A percentile compares a stretch with the other conserved stretches of the same genome.
phyloP scores from a whole-genome alignment of 1,284 basidiomycete genomes.

The Pholiota adiposa region DNA sequence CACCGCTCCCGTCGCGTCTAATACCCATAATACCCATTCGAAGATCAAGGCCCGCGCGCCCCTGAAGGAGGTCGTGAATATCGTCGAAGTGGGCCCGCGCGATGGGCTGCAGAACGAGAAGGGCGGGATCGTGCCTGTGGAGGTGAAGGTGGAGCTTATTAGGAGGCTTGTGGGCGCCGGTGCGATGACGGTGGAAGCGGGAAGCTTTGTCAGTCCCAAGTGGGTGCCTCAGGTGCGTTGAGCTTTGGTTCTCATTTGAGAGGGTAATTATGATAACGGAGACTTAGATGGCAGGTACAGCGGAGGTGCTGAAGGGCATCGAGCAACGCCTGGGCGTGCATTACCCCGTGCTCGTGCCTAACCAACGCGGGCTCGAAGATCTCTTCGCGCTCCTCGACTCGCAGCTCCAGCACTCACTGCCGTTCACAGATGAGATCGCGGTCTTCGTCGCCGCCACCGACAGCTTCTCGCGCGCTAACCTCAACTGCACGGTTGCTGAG shows the following conservation, averaged over 20 bases:
- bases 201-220: conserved; percentile 92
- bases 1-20: not conserved
- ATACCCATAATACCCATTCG: not conserved
- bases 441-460: conserved; percentile 92
- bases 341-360: conserved; percentile 89
- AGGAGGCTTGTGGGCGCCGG: conserved; percentile 77
- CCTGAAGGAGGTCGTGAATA: conserved; percentile 48
- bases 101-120: conserved; percentile 96
- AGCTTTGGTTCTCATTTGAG: not conserved
- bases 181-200: conserved; percentile 79
- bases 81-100: conserved; percentile 92
- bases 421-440: conserved; percentile 82
- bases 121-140: conserved; percentile 64
- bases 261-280: not conserved
- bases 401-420: conserved; percentile 38
- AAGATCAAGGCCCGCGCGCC: not conserved
- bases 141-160: conserved; percentile 84
- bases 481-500: conserved; percentile 78
- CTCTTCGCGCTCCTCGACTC: conserved; percentile 58
- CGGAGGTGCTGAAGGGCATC: conserved; percentile 68
- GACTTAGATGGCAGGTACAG: conserved; percentile 83
- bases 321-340: conserved; percentile 57
- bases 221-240: conserved; percentile 89
- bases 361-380: conserved; percentile 76
- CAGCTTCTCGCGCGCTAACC: conserved; percentile 85